These are phyloP conservation scores for Fraxinus baroniana DNA, from an alignment of 305 asterid genomes.

Conservation along the genomic window DNA sequence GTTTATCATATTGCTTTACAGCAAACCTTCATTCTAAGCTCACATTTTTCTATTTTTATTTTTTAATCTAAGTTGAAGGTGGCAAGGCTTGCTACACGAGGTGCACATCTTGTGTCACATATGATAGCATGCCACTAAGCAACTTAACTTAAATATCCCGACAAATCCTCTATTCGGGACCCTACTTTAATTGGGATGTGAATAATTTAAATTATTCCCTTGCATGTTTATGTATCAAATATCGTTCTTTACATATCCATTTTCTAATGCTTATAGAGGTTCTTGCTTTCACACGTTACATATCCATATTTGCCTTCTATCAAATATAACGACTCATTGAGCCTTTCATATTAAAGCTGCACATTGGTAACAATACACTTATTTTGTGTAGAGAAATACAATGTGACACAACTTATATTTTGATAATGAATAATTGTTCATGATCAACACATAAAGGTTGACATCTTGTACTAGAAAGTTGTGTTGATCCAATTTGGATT, in stretches of 20 bases:
- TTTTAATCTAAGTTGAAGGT: neutral
- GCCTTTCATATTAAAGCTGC: neutral
- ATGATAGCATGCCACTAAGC: neutral
- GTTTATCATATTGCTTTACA: neutral
- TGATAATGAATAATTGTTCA: too few species aligned
- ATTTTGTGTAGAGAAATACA: too few species aligned
- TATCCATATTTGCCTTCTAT: too few species aligned
- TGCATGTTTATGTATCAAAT: neutral
- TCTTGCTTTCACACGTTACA: neutral
- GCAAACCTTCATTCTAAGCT: neutral
- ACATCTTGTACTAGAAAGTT: too few species aligned
- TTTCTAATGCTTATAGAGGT: neutral
- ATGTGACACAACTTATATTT: too few species aligned
- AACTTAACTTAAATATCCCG: neutral
- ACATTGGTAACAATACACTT: neutral
- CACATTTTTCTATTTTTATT: too few species aligned
- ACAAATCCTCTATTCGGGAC: neutral
- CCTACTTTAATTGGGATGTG: neutral
- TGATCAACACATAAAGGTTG: too few species aligned
- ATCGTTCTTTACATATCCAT: neutral
- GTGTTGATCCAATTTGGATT: too few species aligned
- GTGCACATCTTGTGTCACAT: neutral
- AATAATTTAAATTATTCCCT: neutral
- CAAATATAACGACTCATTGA: neutral
- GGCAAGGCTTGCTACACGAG: neutral